Base-by-base conservation (phyloP, 441 rosid species). In the Populus hybrid region DNA sequence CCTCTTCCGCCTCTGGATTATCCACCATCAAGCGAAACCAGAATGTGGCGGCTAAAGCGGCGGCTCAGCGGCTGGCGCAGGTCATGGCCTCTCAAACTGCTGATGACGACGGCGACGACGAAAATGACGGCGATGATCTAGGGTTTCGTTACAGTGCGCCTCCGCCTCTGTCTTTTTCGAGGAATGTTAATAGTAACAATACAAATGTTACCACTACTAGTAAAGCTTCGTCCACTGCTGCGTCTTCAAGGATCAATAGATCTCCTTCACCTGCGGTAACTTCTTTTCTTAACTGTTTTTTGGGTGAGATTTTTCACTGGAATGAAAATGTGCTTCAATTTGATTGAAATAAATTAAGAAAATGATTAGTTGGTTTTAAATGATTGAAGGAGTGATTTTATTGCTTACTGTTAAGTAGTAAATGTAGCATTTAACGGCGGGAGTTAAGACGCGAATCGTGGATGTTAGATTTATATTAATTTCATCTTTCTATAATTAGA, bases 51-150 rank as follows among this genome's bases (percentile, higher is more conserved):
- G 97, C 98, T 2, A 94, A 92, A 76, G 98, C 93, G 4, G 99
- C 99, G 1, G 97, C 99, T n/a, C 98, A 92, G 86, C 97, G 97
- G 8, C 84, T 96, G 1, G 98, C 99, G 69, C 94, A 93, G 78
- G 98, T 92, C 36, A 96, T 96, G 99, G 99, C 99, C 70, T 93
- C 91, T 33, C 98, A 93, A 82, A 80, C 89, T 33, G 81, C 84
- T 0, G 89, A 80, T 9, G 90, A 83, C 61, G 91, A 79, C n/a
- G 87, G 85, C 6, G 90, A 88, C 1, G 92, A 92, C 18, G 94
- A 87, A 50, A 81, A 82, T 0, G 89, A 77, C 24, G 82, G 73
- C 40, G 89, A 90, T 53, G 84, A 68, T 26, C 85, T 79, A 81
- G 87, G 89, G 66, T 93, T 94, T 84, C 91, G 97, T 10, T 96